phyloP scores from a whole-genome alignment of 768 basidiomycete species.

The Lactarius akahatsu region DNA sequence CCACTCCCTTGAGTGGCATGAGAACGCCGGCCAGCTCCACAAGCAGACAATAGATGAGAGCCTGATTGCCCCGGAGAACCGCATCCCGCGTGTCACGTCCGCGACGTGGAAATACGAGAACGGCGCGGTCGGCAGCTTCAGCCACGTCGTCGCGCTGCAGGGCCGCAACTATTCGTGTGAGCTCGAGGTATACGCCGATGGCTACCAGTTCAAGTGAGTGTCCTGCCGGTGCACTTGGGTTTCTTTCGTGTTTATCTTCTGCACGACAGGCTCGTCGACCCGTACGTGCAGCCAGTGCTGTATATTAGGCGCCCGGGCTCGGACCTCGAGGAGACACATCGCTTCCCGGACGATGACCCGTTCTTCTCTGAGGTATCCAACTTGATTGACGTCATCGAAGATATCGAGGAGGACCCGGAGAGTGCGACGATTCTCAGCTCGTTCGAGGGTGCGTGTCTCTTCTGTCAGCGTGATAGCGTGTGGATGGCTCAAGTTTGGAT shows the following conservation, averaged over 20 bases:
- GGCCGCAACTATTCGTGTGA: slow-evolving; percentile 93
- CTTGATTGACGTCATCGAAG: slow-evolving; percentile 86
- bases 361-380: slow-evolving; percentile 94
- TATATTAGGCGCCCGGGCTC: slow-evolving; percentile 83
- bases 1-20: slow-evolving; percentile 90
- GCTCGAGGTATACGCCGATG: slow-evolving; percentile 91
- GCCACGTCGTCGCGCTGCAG: slow-evolving; percentile 87
- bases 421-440: slow-evolving; percentile 75
- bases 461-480: background rate
- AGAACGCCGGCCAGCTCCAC: slow-evolving; percentile 80
- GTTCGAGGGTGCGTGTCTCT: slow-evolving; percentile 65
- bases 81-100: slow-evolving; percentile 90
- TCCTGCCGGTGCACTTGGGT: slow-evolving; percentile 5
- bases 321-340: slow-evolving; percentile 66
- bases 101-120: slow-evolving; percentile 97
- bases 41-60: slow-evolving; percentile 83
- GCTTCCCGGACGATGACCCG: slow-evolving; percentile 82
- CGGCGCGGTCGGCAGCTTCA: slow-evolving; percentile 91
- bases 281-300: slow-evolving; percentile 89
- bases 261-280: slow-evolving; percentile 72
- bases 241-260: slow-evolving; percentile 11
- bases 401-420: slow-evolving; percentile 84
- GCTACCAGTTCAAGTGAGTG: slow-evolving; percentile 77
- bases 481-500: background rate
- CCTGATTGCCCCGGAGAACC: slow-evolving; percentile 80